A percentile compares a stretch with the other conserved stretches of the same genome.
Evolutionary conservation across 768 basidiomycete species (phyloP).

Genomic region (Leucocoprinus leucothites): DNA sequence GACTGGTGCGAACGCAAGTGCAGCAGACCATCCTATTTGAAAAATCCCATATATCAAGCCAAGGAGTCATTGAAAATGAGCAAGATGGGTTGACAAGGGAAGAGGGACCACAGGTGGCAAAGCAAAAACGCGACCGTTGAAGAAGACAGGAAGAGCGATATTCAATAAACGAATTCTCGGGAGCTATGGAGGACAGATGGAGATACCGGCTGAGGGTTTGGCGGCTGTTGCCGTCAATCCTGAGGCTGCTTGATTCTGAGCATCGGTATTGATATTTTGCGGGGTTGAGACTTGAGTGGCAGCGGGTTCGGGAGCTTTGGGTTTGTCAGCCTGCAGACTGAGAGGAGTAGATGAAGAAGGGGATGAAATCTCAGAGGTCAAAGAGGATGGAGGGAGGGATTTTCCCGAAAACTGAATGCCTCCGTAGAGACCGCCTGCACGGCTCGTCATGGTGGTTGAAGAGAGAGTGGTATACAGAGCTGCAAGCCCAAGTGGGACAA

Average conservation of each 20-base stretch:
- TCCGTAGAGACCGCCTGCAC: slow-evolving; percentile 83
- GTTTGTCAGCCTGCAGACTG: neutral
- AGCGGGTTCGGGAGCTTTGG: slow-evolving; percentile 15
- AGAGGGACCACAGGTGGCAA: neutral
- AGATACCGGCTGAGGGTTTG: slow-evolving; percentile 59
- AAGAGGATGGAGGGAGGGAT: slow-evolving; percentile 41
- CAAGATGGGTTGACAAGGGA: neutral
- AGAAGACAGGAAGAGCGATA: slow-evolving; percentile 32
- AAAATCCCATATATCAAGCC: slow-evolving; percentile 5
- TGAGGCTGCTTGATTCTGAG: slow-evolving; percentile 26
- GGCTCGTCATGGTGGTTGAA: slow-evolving; percentile 58
- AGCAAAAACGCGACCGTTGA: slow-evolving; percentile 9
- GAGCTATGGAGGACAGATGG: slow-evolving; percentile 43
- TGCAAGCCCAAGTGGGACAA: neutral
- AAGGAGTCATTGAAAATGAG: neutral
- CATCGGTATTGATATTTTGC: slow-evolving; percentile 18
- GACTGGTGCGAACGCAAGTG: slow-evolving; percentile 85
- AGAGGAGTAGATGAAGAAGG: slow-evolving; percentile 23
- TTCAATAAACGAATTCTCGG: slow-evolving; percentile 58
- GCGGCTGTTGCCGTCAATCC: slow-evolving; percentile 18
- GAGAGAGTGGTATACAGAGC: slow-evolving; percentile 7
- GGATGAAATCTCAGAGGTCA: slow-evolving; percentile 13
- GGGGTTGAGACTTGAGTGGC: slow-evolving; percentile 23
- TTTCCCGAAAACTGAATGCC: slow-evolving; percentile 81
- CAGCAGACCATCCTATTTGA: slow-evolving; percentile 79